Conservation (phyloP, 2,329 filamentous ascomycete genomes). For the Claviceps sp. region DNA sequence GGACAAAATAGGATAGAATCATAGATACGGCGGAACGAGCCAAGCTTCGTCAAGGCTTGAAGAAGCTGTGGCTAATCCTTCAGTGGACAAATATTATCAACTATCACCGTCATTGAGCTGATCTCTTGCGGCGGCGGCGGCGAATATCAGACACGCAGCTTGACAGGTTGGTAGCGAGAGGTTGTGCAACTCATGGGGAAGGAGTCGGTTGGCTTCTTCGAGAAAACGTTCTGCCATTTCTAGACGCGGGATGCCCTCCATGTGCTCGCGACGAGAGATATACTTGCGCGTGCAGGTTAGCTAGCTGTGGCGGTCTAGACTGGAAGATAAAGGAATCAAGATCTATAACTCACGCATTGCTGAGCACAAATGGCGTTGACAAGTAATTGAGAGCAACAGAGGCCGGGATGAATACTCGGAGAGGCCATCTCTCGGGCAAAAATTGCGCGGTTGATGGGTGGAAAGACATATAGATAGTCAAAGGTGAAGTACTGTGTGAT, state of each 20-base stretch:
- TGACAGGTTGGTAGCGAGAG: background rate
- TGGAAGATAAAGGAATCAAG: background rate
- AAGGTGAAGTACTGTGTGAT: slow-evolving; percentile 5
- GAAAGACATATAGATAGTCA: slow-evolving; percentile 5
- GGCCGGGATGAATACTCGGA: background rate
- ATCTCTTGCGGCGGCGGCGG: slow-evolving; percentile 2
- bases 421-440: slow-evolving; percentile 1
- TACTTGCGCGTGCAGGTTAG: background rate
- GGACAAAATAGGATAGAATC: too few species aligned
- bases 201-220: slow-evolving; percentile 1
- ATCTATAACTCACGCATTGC: slow-evolving; percentile 3
- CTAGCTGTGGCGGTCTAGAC: background rate
- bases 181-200: background rate
- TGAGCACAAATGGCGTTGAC: slow-evolving; percentile 5
- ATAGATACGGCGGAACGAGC: too few species aligned
- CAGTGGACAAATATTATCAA: background rate
- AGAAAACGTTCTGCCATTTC: slow-evolving; percentile 4
- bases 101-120: background rate
- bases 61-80: background rate
- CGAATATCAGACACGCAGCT: slow-evolving; percentile 4
- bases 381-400: slow-evolving; percentile 2
- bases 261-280: background rate
- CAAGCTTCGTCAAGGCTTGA: too few species aligned
- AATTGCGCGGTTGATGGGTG: background rate
- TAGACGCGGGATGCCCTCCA: background rate